Percentiles rank a stretch among this genome's conserved stretches.
These are phyloP conservation scores for Trametes hirsuta DNA, from an alignment of 1,284 basidiomycete species.

Conservation along the genomic window DNA sequence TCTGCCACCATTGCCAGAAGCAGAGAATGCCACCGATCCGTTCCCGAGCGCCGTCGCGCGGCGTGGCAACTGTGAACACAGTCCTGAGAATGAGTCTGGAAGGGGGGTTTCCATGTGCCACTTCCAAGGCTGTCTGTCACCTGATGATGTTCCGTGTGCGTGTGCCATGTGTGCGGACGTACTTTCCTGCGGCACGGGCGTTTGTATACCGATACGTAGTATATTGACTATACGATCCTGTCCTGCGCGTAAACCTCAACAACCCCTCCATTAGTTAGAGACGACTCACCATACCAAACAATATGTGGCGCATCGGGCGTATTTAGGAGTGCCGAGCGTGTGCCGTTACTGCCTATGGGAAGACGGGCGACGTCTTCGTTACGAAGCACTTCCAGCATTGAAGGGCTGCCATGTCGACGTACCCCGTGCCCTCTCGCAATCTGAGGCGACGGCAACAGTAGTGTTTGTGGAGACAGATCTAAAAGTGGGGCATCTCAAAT, in stretches of 20 bases:
- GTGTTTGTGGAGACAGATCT: neutral
- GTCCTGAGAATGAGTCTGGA: neutral
- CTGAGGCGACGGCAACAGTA: neutral
- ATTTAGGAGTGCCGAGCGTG: too few relatives aligned
- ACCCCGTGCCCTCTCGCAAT: neutral
- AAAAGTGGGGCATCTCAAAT: neutral
- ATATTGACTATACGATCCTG: too few relatives aligned
- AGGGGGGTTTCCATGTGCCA: neutral
- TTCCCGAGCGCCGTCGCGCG: constrained; percentile 1
- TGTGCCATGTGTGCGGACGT: too few relatives aligned
- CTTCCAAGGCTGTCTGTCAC: neutral
- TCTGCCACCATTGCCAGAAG: neutral
- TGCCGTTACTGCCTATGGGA: too few relatives aligned
- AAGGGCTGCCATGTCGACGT: constrained; percentile 9
- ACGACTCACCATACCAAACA: too few relatives aligned
- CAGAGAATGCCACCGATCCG: constrained; percentile 5
- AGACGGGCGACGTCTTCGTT: too few relatives aligned
- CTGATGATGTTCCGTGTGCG: too few relatives aligned
- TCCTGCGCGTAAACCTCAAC: too few relatives aligned
- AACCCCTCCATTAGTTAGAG: too few relatives aligned
- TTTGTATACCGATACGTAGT: too few relatives aligned
- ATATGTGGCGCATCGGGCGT: too few relatives aligned
- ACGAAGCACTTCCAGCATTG: neutral
- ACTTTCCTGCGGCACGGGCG: too few relatives aligned
- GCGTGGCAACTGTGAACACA: constrained; percentile 5